Base-by-base conservation (phyloP, 129 eudicot genomes). In the Arctium lappa region DNA sequence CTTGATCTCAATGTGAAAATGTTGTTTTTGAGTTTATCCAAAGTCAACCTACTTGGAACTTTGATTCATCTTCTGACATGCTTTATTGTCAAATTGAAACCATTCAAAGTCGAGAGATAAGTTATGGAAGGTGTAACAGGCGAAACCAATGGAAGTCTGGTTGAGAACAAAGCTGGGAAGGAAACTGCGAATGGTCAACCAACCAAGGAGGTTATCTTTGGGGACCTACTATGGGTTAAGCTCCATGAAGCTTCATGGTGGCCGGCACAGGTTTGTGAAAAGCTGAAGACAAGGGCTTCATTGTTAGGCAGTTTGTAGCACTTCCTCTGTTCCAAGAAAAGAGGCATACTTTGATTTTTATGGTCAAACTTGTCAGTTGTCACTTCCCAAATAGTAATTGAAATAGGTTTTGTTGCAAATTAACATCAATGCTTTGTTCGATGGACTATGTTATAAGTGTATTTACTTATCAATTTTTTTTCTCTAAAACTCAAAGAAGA, bases 211-310 rank as follows among this genome's bases (percentile, higher is more conserved):
- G 74, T 73, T 32, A 53, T 69, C 72, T 72, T 78, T 40, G 92
- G 89, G 86, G 92, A 90, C 76, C 37, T 88, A 66, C 83, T 89
- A 82, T 90, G 92, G 92, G 84, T 88, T 69, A 88, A 86, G 83
- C 82, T 88, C 31, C 68, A 79, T 33, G 88, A 85, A 81, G 75
- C 69, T 66, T 91, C 92, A 73, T 89, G 92, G 95, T 89, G 92
- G 91, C 95, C 92, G 83, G 92, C 91, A 50, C 92, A 90, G 94
- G 94, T 90, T 81, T 72, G 85, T 86, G 53, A 75, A 71, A 29
- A 60, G 18, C 66, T 66, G 71, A 34, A 66, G 71, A 66, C 34
- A 18, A 5, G 32, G 71, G 71, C 71, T 66, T 22, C 71, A 66
- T 66, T 66, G 71, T 66, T 66, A 16, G 33, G 71, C 71, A 66